Evolutionary conservation across 148 eudicot species (phyloP), one percentile per base, ranked within the genome.

Genomic region (Pouteria glomerata): DNA sequence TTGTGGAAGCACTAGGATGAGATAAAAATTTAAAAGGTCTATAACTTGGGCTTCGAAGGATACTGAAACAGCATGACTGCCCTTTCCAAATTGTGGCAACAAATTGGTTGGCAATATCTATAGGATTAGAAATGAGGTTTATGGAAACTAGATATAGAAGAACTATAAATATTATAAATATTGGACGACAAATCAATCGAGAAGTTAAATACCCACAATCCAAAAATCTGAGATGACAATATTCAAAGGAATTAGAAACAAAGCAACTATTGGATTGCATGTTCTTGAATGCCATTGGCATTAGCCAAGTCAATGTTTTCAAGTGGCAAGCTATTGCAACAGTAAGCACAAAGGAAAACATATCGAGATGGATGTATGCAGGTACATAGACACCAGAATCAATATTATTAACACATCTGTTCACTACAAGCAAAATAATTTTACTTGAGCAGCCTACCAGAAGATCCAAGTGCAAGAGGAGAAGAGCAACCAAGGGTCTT

Each of bases 381-480:
- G 26, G 19, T 24, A 41, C 6, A 69, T 8, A 41, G 31, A 15
- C 4, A 58, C 34, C 31, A 19, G 16, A 68, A 50, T 27, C 5
- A 15, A 8, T 18, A 16, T 51, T 15, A 42, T 47, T 29, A 8
- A 26, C 0, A n/a, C n/a, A 15, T 34, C 14, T 15, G 37, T 6
- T 18, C 39, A 61, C 51, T 6, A 48, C 3, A 11, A 51, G 3
- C 16, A 34, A 26, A 60, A 47, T 23, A 35, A 7, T 35, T 69
- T n/a, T 24, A 4, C 18, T 50, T 26, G 23, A 59, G 58, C 12
- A 66, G 8, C 71, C 27, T 85, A 85, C 89, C 84, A 85, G 69
- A 76, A 85, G 82, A 76, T 82, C 79, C 1, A 85, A 63, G 69
- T 85, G 82, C 30, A 85, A 80, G 23, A 85, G 69, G 27, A 85